Evolutionary conservation across 2,329 filamentous ascomycete genomes (phyloP), one percentile per base, ranked within the genome.

Genomic region (Chaetothyriales sp.): DNA sequence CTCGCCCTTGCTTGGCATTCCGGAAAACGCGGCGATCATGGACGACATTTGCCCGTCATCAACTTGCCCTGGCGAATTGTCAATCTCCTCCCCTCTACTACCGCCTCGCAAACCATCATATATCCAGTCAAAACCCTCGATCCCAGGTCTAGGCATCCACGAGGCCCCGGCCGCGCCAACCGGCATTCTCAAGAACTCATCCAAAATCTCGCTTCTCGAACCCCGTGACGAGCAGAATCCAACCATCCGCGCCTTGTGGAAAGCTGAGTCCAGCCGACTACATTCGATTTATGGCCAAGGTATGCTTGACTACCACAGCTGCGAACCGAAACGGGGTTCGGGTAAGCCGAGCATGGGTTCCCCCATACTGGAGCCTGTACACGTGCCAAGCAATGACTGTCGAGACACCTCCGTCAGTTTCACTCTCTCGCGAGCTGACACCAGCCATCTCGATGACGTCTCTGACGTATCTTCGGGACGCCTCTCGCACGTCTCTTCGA

Each of bases 161-260:
- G 46, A 47, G 10, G 9, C 8, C 9, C 46, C 19, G 19, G 3
- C 46, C 1, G 18, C 18, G 2, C 22, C 44, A 20, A 20, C n/a
- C 13, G 46, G 46, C 33, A 44, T 47, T 44, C 37, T 45, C 37
- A 44, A 51, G 29, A 22, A 43, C 44, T 22, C 45, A n/a, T 37
- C 28, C 15, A 18, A n/a, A 44, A 19, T 29, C n/a, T 58, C 56
- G 20, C 50, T 56, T 2, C 46, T 49, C n/a, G 50, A 54, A 33
- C 48, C 50, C 4, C 52, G 52, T 6, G 56, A 56, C 15, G 59
- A 60, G 29, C 49, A 49, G 7, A 59, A 55, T 51, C 55, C 55
- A 9, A 57, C 58, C 25, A 54, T 62, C 18, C 51, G 56, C 50
- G 60, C 60, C 7, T 48, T 62, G 3, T 61, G 58, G 53, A 61